A percentile compares a stretch with the other conserved stretches of the same genome.
phyloP scores from a whole-genome alignment of 177 flowering plant species.

The Tripterygium wilfordii region DNA sequence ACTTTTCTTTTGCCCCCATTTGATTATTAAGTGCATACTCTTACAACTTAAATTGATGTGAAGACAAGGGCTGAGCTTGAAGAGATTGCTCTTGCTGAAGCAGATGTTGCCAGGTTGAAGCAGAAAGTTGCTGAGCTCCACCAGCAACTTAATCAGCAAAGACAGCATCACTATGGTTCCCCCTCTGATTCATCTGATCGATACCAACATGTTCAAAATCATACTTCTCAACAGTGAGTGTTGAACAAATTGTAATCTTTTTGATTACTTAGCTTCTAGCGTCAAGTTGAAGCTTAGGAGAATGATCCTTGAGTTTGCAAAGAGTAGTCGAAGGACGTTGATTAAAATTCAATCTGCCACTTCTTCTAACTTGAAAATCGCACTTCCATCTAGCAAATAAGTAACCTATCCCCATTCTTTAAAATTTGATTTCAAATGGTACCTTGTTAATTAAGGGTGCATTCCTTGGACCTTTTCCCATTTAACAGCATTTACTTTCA shows the following conservation, averaged over 20 bases:
- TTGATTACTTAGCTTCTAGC: neutral
- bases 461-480: no score
- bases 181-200: constrained; percentile 71
- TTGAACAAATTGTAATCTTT: constrained; percentile 3
- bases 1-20: neutral
- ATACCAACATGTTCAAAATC: constrained; percentile 55
- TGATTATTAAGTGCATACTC: constrained; percentile 1
- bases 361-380: no score
- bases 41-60: constrained; percentile 21
- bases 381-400: no score
- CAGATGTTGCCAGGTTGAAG: constrained; percentile 95
- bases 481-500: no score
- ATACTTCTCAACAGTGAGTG: constrained; percentile 71
- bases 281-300: no score
- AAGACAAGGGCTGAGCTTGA: constrained; percentile 99
- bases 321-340: no score
- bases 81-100: constrained; percentile 99
- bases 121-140: constrained; percentile 98
- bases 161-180: constrained; percentile 84
- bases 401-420: no score
- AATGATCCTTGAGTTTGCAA: neutral
- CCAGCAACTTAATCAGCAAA: constrained; percentile 92
- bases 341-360: no score
- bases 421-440: no score
- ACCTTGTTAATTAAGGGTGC: no score